phyloP scores from a whole-genome alignment of 2,329 filamentous ascomycete species.

The Aplosporella prunicola region DNA sequence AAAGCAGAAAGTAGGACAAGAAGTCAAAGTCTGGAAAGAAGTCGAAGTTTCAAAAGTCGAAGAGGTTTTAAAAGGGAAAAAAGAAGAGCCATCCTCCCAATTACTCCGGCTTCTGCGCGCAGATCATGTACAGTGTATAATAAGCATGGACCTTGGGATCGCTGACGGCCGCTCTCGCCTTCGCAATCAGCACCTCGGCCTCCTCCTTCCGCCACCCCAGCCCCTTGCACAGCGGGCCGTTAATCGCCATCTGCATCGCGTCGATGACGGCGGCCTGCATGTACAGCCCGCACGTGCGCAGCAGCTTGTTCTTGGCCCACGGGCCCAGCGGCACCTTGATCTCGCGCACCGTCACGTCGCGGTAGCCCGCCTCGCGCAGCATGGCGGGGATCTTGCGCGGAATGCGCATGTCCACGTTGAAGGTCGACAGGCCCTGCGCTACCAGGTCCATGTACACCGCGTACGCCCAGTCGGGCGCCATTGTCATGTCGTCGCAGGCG shows the following conservation, averaged over 20 bases:
- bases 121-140: slow-evolving; percentile 6
- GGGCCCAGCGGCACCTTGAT: slow-evolving; percentile 21
- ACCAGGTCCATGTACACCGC: background rate
- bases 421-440: slow-evolving; percentile 1
- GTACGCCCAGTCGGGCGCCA: slow-evolving; percentile 13
- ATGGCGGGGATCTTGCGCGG: slow-evolving; percentile 10
- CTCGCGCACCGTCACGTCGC: slow-evolving; percentile 30
- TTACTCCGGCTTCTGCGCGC: slow-evolving; percentile 6
- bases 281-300: slow-evolving; percentile 15
- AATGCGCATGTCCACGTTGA: slow-evolving; percentile 5
- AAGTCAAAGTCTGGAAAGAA: no score
- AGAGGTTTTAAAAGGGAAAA: no score
- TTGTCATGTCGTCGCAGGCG: slow-evolving; percentile 35
- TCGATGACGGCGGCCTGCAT: slow-evolving; percentile 17
- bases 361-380: slow-evolving; percentile 32
- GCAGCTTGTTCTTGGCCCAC: slow-evolving; percentile 17
- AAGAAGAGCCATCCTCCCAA: background rate
- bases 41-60: no score
- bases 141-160: slow-evolving; percentile 27
- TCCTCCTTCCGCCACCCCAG: slow-evolving; percentile 10
- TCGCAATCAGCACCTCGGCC: slow-evolving; percentile 24
- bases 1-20: no score
- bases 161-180: slow-evolving; percentile 26
- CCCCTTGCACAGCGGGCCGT: slow-evolving; percentile 4
- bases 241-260: slow-evolving; percentile 4